A percentile compares a stretch with the other conserved stretches of the same genome.
Evolutionary conservation across 1,284 basidiomycete genomes (phyloP).

Genomic region (Boletus smithii): DNA sequence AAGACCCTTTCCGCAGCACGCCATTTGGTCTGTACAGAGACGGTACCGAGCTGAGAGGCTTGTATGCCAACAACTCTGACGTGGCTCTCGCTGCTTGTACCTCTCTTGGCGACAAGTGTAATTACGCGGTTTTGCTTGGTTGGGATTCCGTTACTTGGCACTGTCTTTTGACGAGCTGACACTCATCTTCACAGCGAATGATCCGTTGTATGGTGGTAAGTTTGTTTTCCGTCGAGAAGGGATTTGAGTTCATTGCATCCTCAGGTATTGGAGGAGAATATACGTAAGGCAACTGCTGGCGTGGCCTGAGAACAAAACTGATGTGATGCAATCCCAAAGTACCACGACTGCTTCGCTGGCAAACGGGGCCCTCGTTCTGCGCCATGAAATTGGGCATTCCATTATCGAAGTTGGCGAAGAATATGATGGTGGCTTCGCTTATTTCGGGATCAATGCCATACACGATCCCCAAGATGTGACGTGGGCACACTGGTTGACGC

Average conservation of each 20-base stretch:
- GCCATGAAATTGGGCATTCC: constrained; percentile 84
- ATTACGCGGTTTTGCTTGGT: constrained; percentile 80
- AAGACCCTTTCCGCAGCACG: constrained; percentile 45
- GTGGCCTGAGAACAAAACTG: background rate
- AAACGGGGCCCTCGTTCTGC: constrained; percentile 75
- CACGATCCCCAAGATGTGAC: constrained; percentile 47
- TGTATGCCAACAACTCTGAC: constrained; percentile 69
- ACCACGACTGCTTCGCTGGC: constrained; percentile 76
- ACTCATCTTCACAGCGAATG: constrained; percentile 54
- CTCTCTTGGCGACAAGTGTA: constrained; percentile 62
- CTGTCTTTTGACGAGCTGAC: constrained; percentile 8
- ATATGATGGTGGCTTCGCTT: constrained; percentile 78
- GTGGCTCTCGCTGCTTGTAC: constrained; percentile 68
- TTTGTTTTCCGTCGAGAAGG: background rate
- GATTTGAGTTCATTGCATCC: background rate
- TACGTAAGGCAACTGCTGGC: constrained; percentile 50
- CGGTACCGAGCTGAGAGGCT: constrained; percentile 73
- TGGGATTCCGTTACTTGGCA: constrained; percentile 16
- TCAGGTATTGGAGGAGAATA: constrained; percentile 77
- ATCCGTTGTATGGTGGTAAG: constrained; percentile 77
- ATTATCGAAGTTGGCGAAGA: constrained; percentile 80
- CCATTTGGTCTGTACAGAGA: constrained; percentile 77
- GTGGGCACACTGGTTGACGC: constrained; percentile 72
- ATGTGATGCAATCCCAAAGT: constrained; percentile 41
- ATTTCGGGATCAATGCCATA: constrained; percentile 72